Base-by-base conservation (phyloP, 495 filamentous ascomycete genomes). In the Baudoinia panamericana region DNA sequence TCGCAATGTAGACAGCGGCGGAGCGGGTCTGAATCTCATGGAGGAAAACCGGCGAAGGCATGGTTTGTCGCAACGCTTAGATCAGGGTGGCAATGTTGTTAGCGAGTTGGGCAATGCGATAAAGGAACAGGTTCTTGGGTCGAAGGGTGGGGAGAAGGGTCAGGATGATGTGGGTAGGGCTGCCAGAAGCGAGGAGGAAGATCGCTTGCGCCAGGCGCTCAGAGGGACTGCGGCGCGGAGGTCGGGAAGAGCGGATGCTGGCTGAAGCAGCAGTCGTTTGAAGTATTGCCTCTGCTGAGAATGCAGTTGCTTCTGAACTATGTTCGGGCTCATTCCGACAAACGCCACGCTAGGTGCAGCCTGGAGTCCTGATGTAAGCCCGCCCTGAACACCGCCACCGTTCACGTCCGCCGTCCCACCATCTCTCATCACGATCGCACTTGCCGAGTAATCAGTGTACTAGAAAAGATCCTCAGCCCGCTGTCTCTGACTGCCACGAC, bases 1-100 rank as follows among this genome's bases (percentile, higher is more conserved):
- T 33, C 54, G 60, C n/a, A 47, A 61, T 39, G 58, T 56, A 1
- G 60, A 61, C 38, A 39, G 43, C 23, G 46, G 46, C 2, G 58
- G 58, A 18, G 55, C 56, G 5, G 50, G 57, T 34, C 49, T 63
- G 15, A 55, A 45, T 47, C 56, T 59, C 58, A 38, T 54, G 31
- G 53, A 58, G 10, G 58, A 61, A 43, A 45, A 37, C 23, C 17
- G 46, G 30, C 40, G 60, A 29, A 34, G 56, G 27, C 60, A 60
- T 53, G 60, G 60, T 3, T 40, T 47, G 39, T 9, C 51, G 34
- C 52, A 58, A 35, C 54, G 36, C 30, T 34, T 57, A n/a, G 54
- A 58, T 7, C 29, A 53, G 24, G 43, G 41, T n/a, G 54, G 40
- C 1, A 42, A 52, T 7, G 54, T 45, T 25, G 52, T 57, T 23